Conservation (phyloP, 257 asterid species). For the Forsythia viridissima region DNA sequence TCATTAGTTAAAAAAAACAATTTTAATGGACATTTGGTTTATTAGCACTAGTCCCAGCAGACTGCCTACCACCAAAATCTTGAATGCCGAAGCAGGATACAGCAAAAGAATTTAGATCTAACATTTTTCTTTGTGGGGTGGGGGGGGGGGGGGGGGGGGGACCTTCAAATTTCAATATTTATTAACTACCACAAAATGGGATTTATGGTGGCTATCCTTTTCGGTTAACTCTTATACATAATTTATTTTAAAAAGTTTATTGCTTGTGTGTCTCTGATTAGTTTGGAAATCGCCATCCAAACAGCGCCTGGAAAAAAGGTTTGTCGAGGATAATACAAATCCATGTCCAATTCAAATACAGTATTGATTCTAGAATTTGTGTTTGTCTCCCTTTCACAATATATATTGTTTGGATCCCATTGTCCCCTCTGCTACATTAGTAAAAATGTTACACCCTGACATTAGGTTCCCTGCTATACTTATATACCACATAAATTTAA, state of each 20-base stretch:
- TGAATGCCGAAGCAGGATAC: background rate
- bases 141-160: background rate
- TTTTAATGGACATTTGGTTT: background rate
- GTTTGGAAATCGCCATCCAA: slow-evolving; percentile 44
- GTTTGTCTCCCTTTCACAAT: background rate
- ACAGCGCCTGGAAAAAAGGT: slow-evolving; percentile 23
- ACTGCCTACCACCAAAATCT: background rate
- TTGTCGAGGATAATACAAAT: slow-evolving; percentile 31
- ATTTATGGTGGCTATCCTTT: slow-evolving; percentile 24
- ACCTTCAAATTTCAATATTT: background rate
- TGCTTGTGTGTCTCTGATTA: slow-evolving; percentile 32
- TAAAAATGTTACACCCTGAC: background rate
- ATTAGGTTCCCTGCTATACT: background rate
- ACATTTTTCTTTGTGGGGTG: background rate
- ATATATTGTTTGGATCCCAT: background rate
- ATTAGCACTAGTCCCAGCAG: slow-evolving; percentile 7
- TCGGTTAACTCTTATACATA: slow-evolving; percentile 13
- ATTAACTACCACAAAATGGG: slow-evolving; percentile 33
- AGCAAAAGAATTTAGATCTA: background rate
- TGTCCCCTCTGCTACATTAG: background rate
- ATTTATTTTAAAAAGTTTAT: slow-evolving; percentile 24
- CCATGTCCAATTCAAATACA: slow-evolving; percentile 6
- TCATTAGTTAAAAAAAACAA: background rate
- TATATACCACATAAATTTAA: too few relatives aligned
- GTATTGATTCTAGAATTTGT: background rate